Conservation (phyloP, 495 filamentous ascomycete species). For the Hypoxylon cercidicola region DNA sequence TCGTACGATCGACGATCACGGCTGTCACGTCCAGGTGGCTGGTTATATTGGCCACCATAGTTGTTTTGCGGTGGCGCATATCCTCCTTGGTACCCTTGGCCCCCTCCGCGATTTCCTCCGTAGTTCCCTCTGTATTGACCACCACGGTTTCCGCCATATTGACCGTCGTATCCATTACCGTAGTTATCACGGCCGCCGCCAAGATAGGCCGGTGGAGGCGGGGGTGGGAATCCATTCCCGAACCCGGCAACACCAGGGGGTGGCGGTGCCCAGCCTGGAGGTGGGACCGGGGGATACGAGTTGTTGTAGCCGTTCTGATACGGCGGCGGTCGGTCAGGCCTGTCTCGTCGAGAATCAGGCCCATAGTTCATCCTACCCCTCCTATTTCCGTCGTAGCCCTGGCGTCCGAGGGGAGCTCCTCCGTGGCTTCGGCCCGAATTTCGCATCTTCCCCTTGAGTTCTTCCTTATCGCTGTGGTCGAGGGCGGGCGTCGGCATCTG, state of each 20-base stretch:
- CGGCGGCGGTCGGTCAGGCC: conserved; percentile 23
- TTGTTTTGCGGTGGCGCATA: conserved; percentile 29
- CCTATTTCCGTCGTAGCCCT: conserved; percentile 45
- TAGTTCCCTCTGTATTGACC: conserved; percentile 36
- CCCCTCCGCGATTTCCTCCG: conserved; percentile 34
- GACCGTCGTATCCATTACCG: conserved; percentile 42
- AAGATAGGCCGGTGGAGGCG: conserved; percentile 53
- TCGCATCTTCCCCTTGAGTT: conserved; percentile 67
- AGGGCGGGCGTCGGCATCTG: conserved; percentile 75
- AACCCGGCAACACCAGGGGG: conserved; percentile 58
- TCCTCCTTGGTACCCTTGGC: conserved; percentile 31
- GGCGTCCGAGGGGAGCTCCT: conserved; percentile 53
- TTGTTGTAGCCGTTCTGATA: conserved; percentile 45
- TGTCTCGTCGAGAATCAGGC: conserved; percentile 46
- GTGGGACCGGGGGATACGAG: conserved; percentile 47
- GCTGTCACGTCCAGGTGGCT: conserved; percentile 28
- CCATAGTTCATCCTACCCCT: conserved; percentile 56
- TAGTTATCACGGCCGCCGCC: conserved; percentile 44
- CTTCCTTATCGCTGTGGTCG: conserved; percentile 75
- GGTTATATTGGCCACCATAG: conserved; percentile 35
- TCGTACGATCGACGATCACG: conserved; percentile 38
- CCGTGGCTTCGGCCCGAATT: conserved; percentile 66
- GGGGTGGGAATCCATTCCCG: conserved; percentile 54
- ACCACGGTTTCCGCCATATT: conserved; percentile 36
- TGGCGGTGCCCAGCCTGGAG: conserved; percentile 55